These are phyloP conservation scores for Sonneratia caseolaris DNA, from an alignment of 345 rosid species.

Conservation along the genomic window DNA sequence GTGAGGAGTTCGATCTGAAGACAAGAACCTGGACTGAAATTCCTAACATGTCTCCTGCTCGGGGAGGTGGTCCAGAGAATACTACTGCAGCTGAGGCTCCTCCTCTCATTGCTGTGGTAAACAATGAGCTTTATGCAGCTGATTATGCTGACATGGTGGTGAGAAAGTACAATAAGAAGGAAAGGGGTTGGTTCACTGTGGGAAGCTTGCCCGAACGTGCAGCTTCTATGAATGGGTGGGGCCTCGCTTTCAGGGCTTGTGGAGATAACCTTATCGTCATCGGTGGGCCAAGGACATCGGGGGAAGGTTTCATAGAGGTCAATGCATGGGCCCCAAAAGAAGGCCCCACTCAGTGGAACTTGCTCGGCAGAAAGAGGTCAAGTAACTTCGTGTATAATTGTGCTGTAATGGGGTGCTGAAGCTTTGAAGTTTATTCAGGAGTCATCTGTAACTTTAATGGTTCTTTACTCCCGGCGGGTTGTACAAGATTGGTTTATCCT, in stretches of 20 bases:
- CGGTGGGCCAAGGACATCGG: slow-evolving; percentile 71
- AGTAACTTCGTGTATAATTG: slow-evolving; percentile 91
- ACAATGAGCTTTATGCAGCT: slow-evolving; percentile 71
- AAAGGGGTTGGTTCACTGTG: slow-evolving; percentile 43
- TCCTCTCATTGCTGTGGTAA: slow-evolving; percentile 81
- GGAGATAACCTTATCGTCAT: slow-evolving; percentile 78
- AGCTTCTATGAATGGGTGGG: slow-evolving; percentile 91
- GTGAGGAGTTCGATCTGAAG: slow-evolving; percentile 74
- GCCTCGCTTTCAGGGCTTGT: slow-evolving; percentile 87
- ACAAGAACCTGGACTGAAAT: slow-evolving; percentile 62
- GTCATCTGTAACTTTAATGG: slow-evolving; percentile 19
- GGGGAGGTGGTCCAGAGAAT: slow-evolving; percentile 40
- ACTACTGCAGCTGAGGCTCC: slow-evolving; percentile 78
- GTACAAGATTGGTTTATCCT: slow-evolving; percentile 34
- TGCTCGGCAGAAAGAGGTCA: slow-evolving; percentile 66
- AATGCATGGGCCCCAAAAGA: slow-evolving; percentile 78
- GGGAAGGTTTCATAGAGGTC: slow-evolving; percentile 74
- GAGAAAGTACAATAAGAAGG: slow-evolving; percentile 56
- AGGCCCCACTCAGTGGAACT: slow-evolving; percentile 67
- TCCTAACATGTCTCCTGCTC: slow-evolving; percentile 71
- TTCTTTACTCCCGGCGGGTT: slow-evolving; percentile 23
- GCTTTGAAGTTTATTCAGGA: slow-evolving; percentile 16
- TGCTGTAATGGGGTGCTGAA: slow-evolving; percentile 75
- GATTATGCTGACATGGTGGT: slow-evolving; percentile 79
- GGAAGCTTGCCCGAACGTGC: slow-evolving; percentile 83